Base-by-base conservation (phyloP, 495 filamentous ascomycete species). In the Neurospora tetrasperma region DNA sequence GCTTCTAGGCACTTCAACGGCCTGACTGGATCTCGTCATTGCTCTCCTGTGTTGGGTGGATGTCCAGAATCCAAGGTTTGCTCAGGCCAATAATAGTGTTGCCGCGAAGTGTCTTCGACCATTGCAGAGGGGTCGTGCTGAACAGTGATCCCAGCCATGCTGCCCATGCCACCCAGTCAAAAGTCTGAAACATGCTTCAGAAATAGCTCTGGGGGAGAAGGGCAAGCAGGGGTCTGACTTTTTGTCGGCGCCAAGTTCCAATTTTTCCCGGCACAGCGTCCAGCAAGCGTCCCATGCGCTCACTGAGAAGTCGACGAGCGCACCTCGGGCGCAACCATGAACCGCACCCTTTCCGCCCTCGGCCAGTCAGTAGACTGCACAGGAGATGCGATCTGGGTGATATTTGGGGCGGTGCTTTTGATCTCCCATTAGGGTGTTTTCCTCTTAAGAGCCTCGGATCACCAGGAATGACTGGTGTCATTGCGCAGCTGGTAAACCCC, bases 161-260 rank as follows among this genome's bases (percentile, higher is more conserved):
- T 69, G 48, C 69, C 41, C 27, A 71, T 74, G 74, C 78, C 71
- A 70, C 72, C 78, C 70, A 43, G 76, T 76, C 76, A 74, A 70
- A 66, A 66, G 66, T 76, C 78, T 79, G 78, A 79, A 79, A 79
- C 78, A 73, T 78, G 78, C 78, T 76, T 79, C 78, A 79, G 76
- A 78, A 79, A 78, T 78, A 79, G 73, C 78, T 75, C 76, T 75
- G 23, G 18, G 23, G 43, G 41, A 48, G 35, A 54, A 39, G 59
- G 35, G 69, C 18, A 46, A 42, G 70, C 71, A 59, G 23, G 74
- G 75, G 69, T 73, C 40, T 54, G n/a, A 8, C 12, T 48, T 59
- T 54, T 35, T 71, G 70, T 71, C 71, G 73, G 39, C 44, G 59
- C 68, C 20, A 31, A 68, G 14, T 16, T 38, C 70, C 41, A 20